Conservation (phyloP, 768 basidiomycete genomes). For the Scleroderma citrinum region DNA sequence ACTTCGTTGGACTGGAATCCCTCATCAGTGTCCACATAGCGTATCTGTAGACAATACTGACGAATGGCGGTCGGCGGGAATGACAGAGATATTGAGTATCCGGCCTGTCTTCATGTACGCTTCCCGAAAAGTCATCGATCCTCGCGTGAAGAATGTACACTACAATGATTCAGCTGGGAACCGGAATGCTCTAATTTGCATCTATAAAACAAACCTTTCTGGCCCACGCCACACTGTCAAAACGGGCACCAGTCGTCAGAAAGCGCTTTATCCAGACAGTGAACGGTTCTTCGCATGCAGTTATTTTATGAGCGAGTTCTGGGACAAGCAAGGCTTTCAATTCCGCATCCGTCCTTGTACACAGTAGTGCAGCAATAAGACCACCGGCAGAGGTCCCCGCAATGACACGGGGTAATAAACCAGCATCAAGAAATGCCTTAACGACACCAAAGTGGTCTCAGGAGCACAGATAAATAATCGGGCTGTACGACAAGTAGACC, state of each 20-base stretch:
- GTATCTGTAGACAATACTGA: constrained; percentile 23
- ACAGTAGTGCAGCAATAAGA: constrained; percentile 67
- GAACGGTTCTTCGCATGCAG: constrained; percentile 76
- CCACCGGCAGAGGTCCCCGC: constrained; percentile 95
- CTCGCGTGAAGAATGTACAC: constrained; percentile 87
- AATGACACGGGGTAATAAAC: constrained; percentile 83
- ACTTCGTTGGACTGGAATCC: constrained; percentile 74
- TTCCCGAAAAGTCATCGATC: constrained; percentile 92
- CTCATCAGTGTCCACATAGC: constrained; percentile 2
- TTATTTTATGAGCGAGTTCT: constrained; percentile 75
- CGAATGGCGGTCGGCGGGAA: constrained; percentile 89
- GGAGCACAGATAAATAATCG: constrained; percentile 3
- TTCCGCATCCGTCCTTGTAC: constrained; percentile 87
- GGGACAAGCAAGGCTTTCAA: constrained; percentile 73
- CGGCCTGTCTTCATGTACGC: constrained; percentile 91
- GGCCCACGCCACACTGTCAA: constrained; percentile 88
- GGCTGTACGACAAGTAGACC: neutral
- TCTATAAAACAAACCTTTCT: constrained; percentile 56
- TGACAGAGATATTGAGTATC: constrained; percentile 89
- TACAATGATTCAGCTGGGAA: constrained; percentile 21
- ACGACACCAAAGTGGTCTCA: constrained; percentile 87
- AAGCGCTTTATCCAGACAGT: constrained; percentile 66
- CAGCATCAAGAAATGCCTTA: constrained; percentile 84
- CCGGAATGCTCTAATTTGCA: neutral
- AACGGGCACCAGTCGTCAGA: constrained; percentile 87